Evolutionary conservation across 1,139 yeast genomes (phyloP), one percentile per base, ranked within the genome.

Genomic region (Geotrichum europaeum): DNA sequence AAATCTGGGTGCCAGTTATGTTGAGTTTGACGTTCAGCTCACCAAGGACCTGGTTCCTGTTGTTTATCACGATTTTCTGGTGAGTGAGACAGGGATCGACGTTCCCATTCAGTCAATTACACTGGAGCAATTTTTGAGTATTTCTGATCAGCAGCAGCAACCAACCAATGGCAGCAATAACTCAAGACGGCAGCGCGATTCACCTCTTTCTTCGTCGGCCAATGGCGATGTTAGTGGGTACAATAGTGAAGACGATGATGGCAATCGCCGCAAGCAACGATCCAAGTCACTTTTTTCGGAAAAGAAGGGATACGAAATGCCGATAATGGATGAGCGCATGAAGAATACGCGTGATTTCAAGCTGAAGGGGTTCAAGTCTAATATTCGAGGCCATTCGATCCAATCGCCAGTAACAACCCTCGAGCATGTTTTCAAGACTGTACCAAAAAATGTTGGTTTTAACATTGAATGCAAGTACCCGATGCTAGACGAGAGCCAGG

Each of bases 381-480:
- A 94, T 71, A 82, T 87, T 1, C 81, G 98, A 63, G 99, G 99
- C 0, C 80, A 86, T 60, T 86, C 95, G 0, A 90, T 94, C 70
- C 97, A 97, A 15, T 89, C 97, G 0, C 87, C 89, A 45, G 94
- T 94, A 73, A 96, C 92, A 4, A 91, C 98, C 0, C 79, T 94
- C 65, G 87, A 84, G 67, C 97, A 92, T 66, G 80, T 91, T 58
- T 90, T 94, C 77, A 81, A 82, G 69, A 89, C 89, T 65, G 76
- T 94, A 32, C 98, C 98, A 0, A 78, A 80, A 62, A 82, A 81
- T 64, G 96, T 92, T 25, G 99, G 99, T 0, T 92, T 94, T 76
- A 94, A 94, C 70, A 90, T 94, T 65, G 99, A 94, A 73, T 84
- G 96, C 74, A 94, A 91, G 72, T 94, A 91, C 71, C 98, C 99